Conservation (phyloP, 2,329 filamentous ascomycete genomes). For the Ambrosiella xylebori region DNA sequence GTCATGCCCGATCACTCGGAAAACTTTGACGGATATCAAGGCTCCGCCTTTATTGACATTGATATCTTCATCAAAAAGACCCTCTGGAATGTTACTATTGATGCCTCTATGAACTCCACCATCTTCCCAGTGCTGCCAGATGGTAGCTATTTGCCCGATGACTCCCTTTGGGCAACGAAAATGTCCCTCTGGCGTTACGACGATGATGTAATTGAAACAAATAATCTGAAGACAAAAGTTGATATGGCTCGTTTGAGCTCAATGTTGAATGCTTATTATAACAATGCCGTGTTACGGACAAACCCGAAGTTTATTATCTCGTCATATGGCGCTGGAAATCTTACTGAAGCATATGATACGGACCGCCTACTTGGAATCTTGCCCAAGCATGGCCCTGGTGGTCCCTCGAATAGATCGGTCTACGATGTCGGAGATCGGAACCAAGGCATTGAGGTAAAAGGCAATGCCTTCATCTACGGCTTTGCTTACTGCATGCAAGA, state of each 20-base stretch:
- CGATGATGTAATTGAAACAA: background rate
- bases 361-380: background rate
- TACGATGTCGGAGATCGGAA: background rate
- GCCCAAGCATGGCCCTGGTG: background rate
- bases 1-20: background rate
- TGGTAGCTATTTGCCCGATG: background rate
- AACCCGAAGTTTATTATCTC: background rate
- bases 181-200: background rate
- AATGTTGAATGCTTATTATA: background rate
- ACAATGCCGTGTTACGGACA: background rate
- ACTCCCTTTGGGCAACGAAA: background rate
- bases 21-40: background rate
- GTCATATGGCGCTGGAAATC: background rate
- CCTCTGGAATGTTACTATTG: background rate
- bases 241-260: background rate
- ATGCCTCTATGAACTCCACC: background rate
- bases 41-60: background rate
- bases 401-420: background rate
- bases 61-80: background rate
- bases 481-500: constrained; percentile 4
- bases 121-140: background rate
- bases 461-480: constrained; percentile 4
- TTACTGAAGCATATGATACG: background rate
- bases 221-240: background rate
- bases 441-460: background rate